Evolutionary conservation across 306 rosid species (phyloP).

Genomic region (Quercus agrifolia): DNA sequence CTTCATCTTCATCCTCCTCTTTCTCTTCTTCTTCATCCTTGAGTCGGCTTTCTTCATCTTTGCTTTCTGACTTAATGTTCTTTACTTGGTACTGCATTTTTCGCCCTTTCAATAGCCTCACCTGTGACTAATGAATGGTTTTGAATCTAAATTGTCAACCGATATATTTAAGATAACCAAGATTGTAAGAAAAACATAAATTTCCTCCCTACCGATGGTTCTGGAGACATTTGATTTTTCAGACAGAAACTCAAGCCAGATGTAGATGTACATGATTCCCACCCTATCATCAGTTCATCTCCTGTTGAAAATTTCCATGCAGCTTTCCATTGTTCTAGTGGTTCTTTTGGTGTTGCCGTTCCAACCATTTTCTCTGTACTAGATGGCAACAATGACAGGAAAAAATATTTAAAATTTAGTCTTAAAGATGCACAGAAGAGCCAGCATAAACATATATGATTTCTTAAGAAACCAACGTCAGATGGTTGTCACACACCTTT

Average conservation of each 20-base stretch:
- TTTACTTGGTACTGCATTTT: too few relatives aligned
- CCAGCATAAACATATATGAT: background rate
- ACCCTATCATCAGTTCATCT: slow-evolving; percentile 59
- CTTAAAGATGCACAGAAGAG: background rate
- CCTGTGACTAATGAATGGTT: too few relatives aligned
- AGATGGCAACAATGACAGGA: slow-evolving; percentile 47
- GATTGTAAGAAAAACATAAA: background rate
- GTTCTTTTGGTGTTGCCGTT: slow-evolving; percentile 79
- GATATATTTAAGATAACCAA: background rate
- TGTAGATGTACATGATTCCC: slow-evolving; percentile 53
- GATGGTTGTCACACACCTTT: too few relatives aligned
- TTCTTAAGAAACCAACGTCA: too few relatives aligned
- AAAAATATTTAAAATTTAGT: slow-evolving; percentile 26
- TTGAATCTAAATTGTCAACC: too few relatives aligned
- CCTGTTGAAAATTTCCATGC: slow-evolving; percentile 81
- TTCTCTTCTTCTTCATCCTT: too few relatives aligned
- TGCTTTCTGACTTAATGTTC: too few relatives aligned
- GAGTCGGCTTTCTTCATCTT: too few relatives aligned
- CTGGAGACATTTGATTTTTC: slow-evolving; percentile 43
- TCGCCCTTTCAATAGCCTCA: too few relatives aligned
- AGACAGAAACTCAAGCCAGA: slow-evolving; percentile 56
- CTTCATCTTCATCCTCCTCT: too few relatives aligned
- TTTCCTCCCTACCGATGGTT: slow-evolving; percentile 53
- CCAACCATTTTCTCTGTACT: slow-evolving; percentile 93
- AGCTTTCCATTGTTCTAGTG: slow-evolving; percentile 60